These are phyloP conservation scores for Verticillium albo-atrum DNA, from an alignment of 2,329 filamentous ascomycete species.

Conservation along the genomic window DNA sequence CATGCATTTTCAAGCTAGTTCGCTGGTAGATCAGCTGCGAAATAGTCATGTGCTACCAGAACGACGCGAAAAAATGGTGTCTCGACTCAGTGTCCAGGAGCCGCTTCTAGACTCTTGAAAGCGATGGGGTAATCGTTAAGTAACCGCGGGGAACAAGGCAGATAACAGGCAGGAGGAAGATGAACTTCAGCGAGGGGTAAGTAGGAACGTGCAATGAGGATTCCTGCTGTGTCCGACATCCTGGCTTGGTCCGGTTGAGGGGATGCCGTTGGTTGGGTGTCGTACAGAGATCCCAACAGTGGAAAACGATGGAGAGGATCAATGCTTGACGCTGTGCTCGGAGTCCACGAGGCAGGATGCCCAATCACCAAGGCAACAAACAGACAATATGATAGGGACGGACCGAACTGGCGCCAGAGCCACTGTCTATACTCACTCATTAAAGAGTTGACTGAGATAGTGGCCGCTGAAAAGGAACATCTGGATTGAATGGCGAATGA, in stretches of 20 bases:
- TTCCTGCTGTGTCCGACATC: background rate
- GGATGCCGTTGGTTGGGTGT: too few relatives aligned
- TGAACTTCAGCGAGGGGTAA: background rate
- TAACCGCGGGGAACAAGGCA: constrained; percentile 3
- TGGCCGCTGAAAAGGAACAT: too few relatives aligned
- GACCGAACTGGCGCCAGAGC: too few relatives aligned
- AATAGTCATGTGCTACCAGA: background rate
- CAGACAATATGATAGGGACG: too few relatives aligned
- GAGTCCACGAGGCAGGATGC: too few relatives aligned
- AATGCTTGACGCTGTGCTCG: too few relatives aligned
- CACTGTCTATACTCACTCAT: too few relatives aligned
- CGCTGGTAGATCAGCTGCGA: background rate
- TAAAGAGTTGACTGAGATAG: too few relatives aligned
- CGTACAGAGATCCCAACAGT: too few relatives aligned
- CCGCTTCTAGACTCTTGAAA: background rate
- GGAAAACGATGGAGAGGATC: too few relatives aligned
- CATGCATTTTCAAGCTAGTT: background rate
- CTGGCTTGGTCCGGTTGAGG: background rate
- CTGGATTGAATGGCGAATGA: too few relatives aligned
- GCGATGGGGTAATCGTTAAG: constrained; percentile 16
- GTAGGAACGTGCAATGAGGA: background rate
- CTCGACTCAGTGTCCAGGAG: background rate
- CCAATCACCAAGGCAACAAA: too few relatives aligned
- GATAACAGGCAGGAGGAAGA: background rate
- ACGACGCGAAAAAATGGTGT: background rate